phyloP scores from a whole-genome alignment of 768 basidiomycete species.

The Hemileccinum rubropunctum region DNA sequence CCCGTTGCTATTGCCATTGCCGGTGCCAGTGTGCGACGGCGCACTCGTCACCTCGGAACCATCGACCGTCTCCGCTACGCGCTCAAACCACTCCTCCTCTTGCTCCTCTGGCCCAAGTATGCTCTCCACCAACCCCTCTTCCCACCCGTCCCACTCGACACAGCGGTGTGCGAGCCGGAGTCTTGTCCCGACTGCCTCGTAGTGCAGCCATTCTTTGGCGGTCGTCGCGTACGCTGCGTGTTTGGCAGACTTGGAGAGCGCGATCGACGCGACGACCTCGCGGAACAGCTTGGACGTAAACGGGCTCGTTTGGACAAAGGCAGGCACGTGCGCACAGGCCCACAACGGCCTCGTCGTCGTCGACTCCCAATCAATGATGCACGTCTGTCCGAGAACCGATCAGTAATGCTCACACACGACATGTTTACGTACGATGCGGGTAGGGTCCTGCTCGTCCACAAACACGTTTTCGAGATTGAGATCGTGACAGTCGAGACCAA shows the following conservation, averaged over 20 bases:
- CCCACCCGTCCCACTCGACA: slow-evolving; percentile 90
- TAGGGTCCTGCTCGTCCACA: slow-evolving; percentile 65
- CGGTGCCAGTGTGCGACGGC: background rate
- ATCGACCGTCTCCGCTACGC: slow-evolving; percentile 27
- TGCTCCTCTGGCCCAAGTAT: slow-evolving; percentile 71
- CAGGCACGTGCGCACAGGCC: slow-evolving; percentile 80
- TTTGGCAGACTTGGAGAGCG: slow-evolving; percentile 22
- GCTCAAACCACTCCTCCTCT: slow-evolving; percentile 70
- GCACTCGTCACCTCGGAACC: slow-evolving; percentile 19
- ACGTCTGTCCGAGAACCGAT: slow-evolving; percentile 49
- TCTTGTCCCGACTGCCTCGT: slow-evolving; percentile 62
- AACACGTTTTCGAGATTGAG: slow-evolving; percentile 83
- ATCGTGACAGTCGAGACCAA: slow-evolving; percentile 83
- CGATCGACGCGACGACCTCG: slow-evolving; percentile 53
- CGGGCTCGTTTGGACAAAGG: slow-evolving; percentile 74
- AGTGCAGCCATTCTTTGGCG: slow-evolving; percentile 70
- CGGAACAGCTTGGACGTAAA: slow-evolving; percentile 74
- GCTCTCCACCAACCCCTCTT: slow-evolving; percentile 75
- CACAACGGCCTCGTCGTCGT: slow-evolving; percentile 85
- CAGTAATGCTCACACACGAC: background rate
- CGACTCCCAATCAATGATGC: slow-evolving; percentile 89
- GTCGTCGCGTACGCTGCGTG: slow-evolving; percentile 39
- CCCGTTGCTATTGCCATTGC: background rate
- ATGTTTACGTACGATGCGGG: slow-evolving; percentile 59
- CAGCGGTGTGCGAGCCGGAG: slow-evolving; percentile 78